A percentile compares a stretch with the other conserved stretches of the same genome.
phyloP scores from a whole-genome alignment of 2,329 filamentous ascomycete species.

The Aspergillus candidus region DNA sequence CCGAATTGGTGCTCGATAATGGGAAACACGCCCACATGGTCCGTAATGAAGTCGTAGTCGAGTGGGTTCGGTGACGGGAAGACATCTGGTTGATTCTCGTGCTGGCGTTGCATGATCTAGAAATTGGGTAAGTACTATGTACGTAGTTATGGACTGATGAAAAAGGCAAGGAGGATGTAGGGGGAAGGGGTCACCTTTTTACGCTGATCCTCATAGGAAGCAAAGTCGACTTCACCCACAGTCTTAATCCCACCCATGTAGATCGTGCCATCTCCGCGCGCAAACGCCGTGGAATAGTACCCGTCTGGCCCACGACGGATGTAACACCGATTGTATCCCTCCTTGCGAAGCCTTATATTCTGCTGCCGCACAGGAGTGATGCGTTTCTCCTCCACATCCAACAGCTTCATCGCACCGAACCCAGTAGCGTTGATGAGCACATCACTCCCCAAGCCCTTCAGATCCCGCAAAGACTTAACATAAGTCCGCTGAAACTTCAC shows the following conservation, averaged over 20 bases:
- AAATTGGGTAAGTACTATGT: neutral
- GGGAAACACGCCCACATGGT: slow-evolving; percentile 22
- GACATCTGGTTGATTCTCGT: slow-evolving; percentile 15
- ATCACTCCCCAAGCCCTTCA: slow-evolving; percentile 16
- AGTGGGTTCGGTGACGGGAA: slow-evolving; percentile 10
- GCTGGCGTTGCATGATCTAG: slow-evolving; percentile 16
- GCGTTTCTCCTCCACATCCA: slow-evolving; percentile 13
- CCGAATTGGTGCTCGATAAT: neutral
- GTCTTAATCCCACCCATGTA: slow-evolving; percentile 7
- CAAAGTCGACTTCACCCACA: neutral
- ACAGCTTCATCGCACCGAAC: slow-evolving; percentile 13
- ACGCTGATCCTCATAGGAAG: neutral
- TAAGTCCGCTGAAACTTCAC: slow-evolving; percentile 16
- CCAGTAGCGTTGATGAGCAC: slow-evolving; percentile 21
- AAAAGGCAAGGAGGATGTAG: too few species aligned
- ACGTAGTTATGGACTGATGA: too few species aligned
- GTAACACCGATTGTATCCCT: too few species aligned
- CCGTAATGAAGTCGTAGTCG: slow-evolving; percentile 18
- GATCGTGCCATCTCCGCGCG: slow-evolving; percentile 6
- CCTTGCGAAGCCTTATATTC: slow-evolving; percentile 6
- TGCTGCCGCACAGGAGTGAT: slow-evolving; percentile 17
- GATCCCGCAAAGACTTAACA: slow-evolving; percentile 15
- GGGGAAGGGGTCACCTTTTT: neutral
- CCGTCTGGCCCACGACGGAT: neutral
- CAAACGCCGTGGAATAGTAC: slow-evolving; percentile 6